Conservation (phyloP, 495 filamentous ascomycete species). For the Friedmanniomyces endolithicus region DNA sequence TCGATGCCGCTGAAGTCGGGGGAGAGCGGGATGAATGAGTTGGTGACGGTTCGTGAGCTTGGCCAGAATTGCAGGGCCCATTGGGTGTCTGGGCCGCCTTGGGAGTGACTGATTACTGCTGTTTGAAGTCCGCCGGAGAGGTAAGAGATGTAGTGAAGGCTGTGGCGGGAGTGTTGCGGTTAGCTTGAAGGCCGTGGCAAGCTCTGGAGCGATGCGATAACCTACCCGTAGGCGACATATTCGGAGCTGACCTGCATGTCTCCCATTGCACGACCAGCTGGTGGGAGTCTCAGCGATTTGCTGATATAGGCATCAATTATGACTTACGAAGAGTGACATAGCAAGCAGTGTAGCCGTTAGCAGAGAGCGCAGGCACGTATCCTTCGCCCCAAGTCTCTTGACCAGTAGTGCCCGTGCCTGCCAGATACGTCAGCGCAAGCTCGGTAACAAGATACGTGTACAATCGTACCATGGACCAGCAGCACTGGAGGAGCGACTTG, state of each 20-base stretch:
- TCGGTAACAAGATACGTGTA: neutral
- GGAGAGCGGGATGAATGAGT: slow-evolving; percentile 34
- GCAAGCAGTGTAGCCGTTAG: slow-evolving; percentile 17
- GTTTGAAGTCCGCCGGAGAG: slow-evolving; percentile 11
- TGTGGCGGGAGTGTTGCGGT: neutral
- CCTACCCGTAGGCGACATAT: slow-evolving; percentile 10
- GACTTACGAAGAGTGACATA: slow-evolving; percentile 15
- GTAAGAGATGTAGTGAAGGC: slow-evolving; percentile 15
- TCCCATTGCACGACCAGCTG: slow-evolving; percentile 17
- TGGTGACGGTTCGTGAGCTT: slow-evolving; percentile 24
- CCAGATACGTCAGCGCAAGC: neutral
- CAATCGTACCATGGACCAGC: slow-evolving; percentile 15
- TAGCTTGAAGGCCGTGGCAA: neutral
- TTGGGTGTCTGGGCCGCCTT: slow-evolving; percentile 37
- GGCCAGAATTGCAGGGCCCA: slow-evolving; percentile 45
- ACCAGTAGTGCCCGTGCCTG: slow-evolving; percentile 13
- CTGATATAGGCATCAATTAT: neutral
- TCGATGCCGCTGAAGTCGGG: slow-evolving; percentile 37
- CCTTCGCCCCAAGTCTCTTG: slow-evolving; percentile 15
- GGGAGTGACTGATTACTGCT: slow-evolving; percentile 34
- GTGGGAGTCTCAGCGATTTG: neutral
- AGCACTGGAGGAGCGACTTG: slow-evolving; percentile 7
- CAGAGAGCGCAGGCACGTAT: slow-evolving; percentile 13
- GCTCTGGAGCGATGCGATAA: neutral
- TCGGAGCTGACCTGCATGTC: slow-evolving; percentile 17